Evolutionary conservation across 2,329 filamentous ascomycete genomes (phyloP), one percentile per base, ranked within the genome.

Genomic region (Botryotinia globosa): DNA sequence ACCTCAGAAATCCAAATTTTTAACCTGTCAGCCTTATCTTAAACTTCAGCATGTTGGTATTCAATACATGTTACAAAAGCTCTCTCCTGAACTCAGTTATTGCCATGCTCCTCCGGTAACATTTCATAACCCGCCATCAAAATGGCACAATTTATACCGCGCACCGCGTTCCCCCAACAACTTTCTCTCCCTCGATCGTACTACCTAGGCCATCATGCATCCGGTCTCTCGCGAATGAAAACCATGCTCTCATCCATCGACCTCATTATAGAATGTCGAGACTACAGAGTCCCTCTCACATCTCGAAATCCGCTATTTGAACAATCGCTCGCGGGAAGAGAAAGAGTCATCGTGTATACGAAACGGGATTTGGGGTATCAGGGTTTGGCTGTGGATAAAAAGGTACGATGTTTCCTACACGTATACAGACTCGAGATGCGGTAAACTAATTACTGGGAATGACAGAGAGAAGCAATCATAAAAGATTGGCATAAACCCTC

Each of bases 291-390:
- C 0, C 96, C 96, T 0, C 84, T 98, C 16, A 94, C 94, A 0
- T 96, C 93, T 4, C 90, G 93, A 77, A 99, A 99, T 80, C 95
- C 94, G 0, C 84, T 94, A 63, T 95, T 99, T 77, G 95, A 98
- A 80, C 87, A 90, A 75, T 87, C 89, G 45, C 85, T 98, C 62
- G 89, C 89, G 42, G 91, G 90, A 25, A 90, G 90, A 76, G 87
- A 92, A 78, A 89, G 94, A 74, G 84, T 98, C 76, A 86, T 98
- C 77, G 90, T 98, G 56, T 98, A 97, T 83, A 99, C 96, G 25
- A 97, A 98, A 82, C 85, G 88, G 76, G 94, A 98, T 82, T 86
- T 97, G 39, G 91, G 89, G 9, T 85, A 84, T 72, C 81, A 81
- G 65, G 81, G 81, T 18, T 80, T 80, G 44, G 80, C 80, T n/a